Percentiles rank a stretch among this genome's conserved stretches.
These are phyloP conservation scores for Colletotrichum sp. DNA, from an alignment of 2,329 filamentous ascomycete genomes.

Conservation along the genomic window DNA sequence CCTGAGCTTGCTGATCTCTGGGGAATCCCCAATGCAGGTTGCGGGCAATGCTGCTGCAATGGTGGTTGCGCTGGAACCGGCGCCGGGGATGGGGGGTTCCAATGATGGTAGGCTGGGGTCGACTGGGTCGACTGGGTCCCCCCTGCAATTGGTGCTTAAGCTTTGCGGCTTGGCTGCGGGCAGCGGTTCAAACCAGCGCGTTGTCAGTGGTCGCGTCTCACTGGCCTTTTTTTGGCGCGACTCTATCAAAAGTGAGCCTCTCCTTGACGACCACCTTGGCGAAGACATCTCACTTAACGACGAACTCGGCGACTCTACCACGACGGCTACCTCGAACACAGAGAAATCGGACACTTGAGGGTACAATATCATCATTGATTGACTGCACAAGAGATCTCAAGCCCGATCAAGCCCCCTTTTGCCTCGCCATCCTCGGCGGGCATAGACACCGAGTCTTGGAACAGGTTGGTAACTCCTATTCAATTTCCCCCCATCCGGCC, in stretches of 20 bases:
- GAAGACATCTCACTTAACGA: background rate
- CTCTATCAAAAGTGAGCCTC: slow-evolving; percentile 11
- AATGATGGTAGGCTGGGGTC: background rate
- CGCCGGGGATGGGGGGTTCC: background rate
- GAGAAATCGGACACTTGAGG: background rate
- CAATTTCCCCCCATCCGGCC: background rate
- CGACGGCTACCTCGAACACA: background rate
- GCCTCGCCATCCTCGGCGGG: background rate
- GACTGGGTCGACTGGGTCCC: background rate
- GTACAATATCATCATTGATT: background rate
- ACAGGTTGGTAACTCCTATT: background rate
- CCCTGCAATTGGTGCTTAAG: slow-evolving; percentile 16
- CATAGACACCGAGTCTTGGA: background rate
- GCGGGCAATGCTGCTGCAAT: slow-evolving; percentile 5
- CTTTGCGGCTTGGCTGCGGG: background rate
- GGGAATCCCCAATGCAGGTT: background rate
- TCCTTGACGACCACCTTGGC: slow-evolving; percentile 2
- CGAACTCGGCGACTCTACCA: background rate
- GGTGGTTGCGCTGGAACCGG: background rate
- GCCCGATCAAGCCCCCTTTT: background rate
- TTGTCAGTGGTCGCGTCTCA: slow-evolving; percentile 26
- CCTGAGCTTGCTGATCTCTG: background rate
- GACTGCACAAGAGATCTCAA: background rate
- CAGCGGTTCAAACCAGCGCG: slow-evolving; percentile 2
- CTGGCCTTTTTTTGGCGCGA: slow-evolving; percentile 19